A percentile compares a stretch with the other conserved stretches of the same genome.
Conservation (phyloP, 192 early-diverging fungal species). For the Chytriomyces sp. region DNA sequence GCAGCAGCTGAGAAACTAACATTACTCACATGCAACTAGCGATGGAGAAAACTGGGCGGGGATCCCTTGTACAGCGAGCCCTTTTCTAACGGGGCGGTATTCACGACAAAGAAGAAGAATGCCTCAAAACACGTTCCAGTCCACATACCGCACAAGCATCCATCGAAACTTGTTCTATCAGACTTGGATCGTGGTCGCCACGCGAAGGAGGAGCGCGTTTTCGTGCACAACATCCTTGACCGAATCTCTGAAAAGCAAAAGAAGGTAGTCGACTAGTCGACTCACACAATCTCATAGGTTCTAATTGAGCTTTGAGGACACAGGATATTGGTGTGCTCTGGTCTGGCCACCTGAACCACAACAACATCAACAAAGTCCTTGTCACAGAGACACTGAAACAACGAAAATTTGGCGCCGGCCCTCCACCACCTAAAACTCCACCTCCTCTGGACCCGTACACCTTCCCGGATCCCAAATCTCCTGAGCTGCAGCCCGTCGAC, state of each 20-base stretch:
- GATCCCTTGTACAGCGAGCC: conserved; percentile 7
- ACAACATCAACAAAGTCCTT: conserved; percentile 36
- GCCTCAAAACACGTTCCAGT: neutral
- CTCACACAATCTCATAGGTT: neutral
- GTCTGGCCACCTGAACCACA: conserved; percentile 45
- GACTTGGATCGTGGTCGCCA: neutral
- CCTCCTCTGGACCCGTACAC: neutral
- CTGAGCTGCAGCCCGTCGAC: neutral
- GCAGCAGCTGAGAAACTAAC: too few relatives aligned
- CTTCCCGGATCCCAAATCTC: neutral
- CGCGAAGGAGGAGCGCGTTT: conserved; percentile 15
- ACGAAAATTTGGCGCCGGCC: conserved; percentile 4
- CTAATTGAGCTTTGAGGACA: neutral
- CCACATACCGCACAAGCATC: conserved; percentile 19
- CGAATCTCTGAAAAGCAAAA: conserved; percentile 28
- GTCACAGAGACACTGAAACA: conserved; percentile 8
- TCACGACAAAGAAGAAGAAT: neutral
- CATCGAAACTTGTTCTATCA: conserved; percentile 2
- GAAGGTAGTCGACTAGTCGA: neutral
- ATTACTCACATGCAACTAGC: neutral
- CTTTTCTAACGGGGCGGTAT: conserved; percentile 9
- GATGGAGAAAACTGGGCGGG: conserved; percentile 26
- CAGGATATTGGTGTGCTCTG: conserved; percentile 36
- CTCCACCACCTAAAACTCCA: neutral
- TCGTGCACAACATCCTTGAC: conserved; percentile 27